Base-by-base conservation (phyloP, 2,329 filamentous ascomycete species). In the Chalaropsis thielavioides region DNA sequence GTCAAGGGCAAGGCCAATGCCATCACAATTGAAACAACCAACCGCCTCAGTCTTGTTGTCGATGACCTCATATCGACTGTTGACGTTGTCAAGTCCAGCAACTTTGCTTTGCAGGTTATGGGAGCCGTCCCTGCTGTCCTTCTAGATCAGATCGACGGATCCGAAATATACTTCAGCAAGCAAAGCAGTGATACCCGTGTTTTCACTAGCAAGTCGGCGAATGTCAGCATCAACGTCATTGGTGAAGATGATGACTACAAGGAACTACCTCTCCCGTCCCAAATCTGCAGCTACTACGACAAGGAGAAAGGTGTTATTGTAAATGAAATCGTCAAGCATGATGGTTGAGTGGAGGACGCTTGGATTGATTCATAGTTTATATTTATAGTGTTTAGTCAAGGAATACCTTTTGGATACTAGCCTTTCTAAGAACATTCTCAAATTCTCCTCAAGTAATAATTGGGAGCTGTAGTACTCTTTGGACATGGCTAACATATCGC, bases 321-420 rank as follows among this genome's bases (percentile, higher is more conserved):
- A 35, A 96, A 85, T 72, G 92, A 97, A 81, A 97, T 99, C 74
- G 94, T 99, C 19, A 91, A 94, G 71, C 92, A 97, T 77, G 85
- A 89, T 68, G 92, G 92, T 65, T 96, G 80, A 72, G 40, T 27
- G 46, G 10, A 10, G 15, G 27, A 24, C 43, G 2, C 19, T 38
- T 19, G 27, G 13, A 6, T 2, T 2, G n/a, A 31, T 40, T 5
- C 17, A 44, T 27, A 38, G 10, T 35, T n/a, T 46, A 31, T 38
- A 31, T 35, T n/a, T 46, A 31, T 38, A 31, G n/a, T 40, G 40
- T 60, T 44, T 15, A 61, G 19, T 61, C 13, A 19, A 2, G 22
- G 17, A 54, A 54, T 31, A 54, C 11, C 35, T 27, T 27, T 51
- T 13, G 24, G 56, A 40, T n/a, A 13, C 8, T 38, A 19, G 17